Conservation (phyloP, 2,329 filamentous ascomycete genomes). For the Aspergillus sojae region DNA sequence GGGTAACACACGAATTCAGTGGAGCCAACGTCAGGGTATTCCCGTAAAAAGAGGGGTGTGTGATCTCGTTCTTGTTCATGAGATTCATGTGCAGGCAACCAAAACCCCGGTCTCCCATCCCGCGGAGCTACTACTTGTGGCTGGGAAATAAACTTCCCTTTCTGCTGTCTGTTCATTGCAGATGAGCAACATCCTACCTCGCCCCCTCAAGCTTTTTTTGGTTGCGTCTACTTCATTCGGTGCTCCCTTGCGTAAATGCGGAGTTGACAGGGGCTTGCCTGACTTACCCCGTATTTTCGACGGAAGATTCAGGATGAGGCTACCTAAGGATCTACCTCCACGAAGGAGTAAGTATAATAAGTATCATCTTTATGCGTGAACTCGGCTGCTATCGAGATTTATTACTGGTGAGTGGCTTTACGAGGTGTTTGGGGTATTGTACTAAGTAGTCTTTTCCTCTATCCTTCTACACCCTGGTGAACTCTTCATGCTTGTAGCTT, state of each 20-base stretch:
- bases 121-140: background rate
- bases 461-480: no score
- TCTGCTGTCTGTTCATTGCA: background rate
- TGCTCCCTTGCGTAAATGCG: no score
- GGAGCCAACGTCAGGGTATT: background rate
- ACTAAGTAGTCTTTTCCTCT: background rate
- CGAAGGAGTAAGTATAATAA: background rate
- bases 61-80: background rate
- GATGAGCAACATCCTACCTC: background rate
- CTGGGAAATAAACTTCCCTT: background rate
- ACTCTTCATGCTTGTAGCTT: no score
- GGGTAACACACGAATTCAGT: background rate
- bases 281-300: background rate
- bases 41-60: background rate
- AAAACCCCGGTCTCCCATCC: background rate
- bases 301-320: constrained; percentile 4
- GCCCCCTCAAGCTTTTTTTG: background rate
- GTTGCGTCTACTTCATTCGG: background rate
- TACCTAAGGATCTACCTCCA: background rate
- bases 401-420: background rate
- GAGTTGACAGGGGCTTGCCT: no score
- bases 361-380: background rate
- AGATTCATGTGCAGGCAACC: background rate
- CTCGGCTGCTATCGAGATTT: background rate
- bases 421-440: background rate